Base-by-base conservation (phyloP, 2,329 filamentous ascomycete genomes). In the Xylaria polymorpha region DNA sequence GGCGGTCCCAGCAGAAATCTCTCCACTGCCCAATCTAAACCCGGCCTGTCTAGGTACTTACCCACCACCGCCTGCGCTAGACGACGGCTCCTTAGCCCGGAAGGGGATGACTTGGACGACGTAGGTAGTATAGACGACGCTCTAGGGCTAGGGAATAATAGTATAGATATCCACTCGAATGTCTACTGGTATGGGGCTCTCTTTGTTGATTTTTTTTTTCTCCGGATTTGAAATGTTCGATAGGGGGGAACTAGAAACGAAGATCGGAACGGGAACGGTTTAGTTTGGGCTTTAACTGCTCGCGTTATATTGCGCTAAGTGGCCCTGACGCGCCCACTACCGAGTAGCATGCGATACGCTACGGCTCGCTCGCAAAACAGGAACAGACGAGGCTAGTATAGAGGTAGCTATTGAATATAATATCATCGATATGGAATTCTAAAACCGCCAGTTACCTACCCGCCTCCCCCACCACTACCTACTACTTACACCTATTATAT, bases 51-150 rank as follows among this genome's bases (percentile, higher is more conserved):
- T 46, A 10, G 50, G n/a, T 29, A 29, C 4, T 3, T 29, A 4
- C 4, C 25, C 46, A 50, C 46, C 41, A 5, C 41, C 18, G 18
- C 4, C 1, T 12, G 25, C 22, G 7, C 59, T 55, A 55, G 44
- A 62, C 55, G 44, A 53, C 39, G 48, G 65, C 53, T 63, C 39
- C 55, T 29, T 63, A n/a, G 60, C 37, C 50, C 60, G 60, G 50
- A 35, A 15, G 29, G 29, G 43, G 20, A n/a, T 44, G 35, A 55
- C 25, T 12, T 37, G 35, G 9, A 55, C 51, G 25, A 51, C n/a
- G n/a, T n/a, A n/a, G n/a, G n/a, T n/a, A n/a, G n/a, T n/a, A n/a
- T 22, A 4, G 3, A 4, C n/a, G 43, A 46, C 43, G 48, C 4
- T n/a, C 12, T 29, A 22, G 14, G 41, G 10, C 44, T 20, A 48